phyloP scores from a whole-genome alignment of 2,329 filamentous ascomycete genomes.

The Clonostachys byssicola region DNA sequence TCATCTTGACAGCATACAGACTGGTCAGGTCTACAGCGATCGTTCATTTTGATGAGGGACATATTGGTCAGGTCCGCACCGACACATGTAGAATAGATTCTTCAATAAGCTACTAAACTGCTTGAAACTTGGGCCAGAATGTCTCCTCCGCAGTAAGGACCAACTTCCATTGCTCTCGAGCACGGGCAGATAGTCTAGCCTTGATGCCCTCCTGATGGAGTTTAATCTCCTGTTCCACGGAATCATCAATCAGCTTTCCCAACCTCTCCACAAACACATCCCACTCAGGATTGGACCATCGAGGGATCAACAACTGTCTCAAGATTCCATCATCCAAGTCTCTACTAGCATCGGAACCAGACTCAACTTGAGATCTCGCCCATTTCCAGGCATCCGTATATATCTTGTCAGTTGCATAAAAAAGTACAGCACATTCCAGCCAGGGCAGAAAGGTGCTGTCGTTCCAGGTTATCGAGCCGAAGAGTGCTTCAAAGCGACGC shows the following conservation, averaged over 20 bases:
- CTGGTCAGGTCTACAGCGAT: too few relatives aligned
- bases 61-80: too few relatives aligned
- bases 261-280: conserved; percentile 52
- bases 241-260: conserved; percentile 49
- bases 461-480: conserved; percentile 44
- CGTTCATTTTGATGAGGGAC: too few relatives aligned
- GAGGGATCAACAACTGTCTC: conserved; percentile 60
- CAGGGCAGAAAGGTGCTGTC: conserved; percentile 36
- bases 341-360: conserved; percentile 19
- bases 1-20: too few relatives aligned
- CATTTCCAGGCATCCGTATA: conserved; percentile 58
- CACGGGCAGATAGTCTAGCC: conserved; percentile 26
- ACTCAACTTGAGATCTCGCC: conserved; percentile 28
- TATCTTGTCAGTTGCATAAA: conserved; percentile 71
- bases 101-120: too few relatives aligned
- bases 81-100: too few relatives aligned
- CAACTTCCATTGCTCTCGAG: conserved; percentile 38
- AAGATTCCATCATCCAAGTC: conserved; percentile 59
- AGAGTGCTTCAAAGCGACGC: conserved; percentile 36
- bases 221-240: conserved; percentile 34
- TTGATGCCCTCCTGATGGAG: conserved; percentile 19
- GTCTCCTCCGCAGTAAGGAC: conserved; percentile 51
- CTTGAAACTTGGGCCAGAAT: conserved; percentile 46
- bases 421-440: conserved; percentile 66
- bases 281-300: conserved; percentile 63